These are phyloP conservation scores for Podila epigama DNA, from an alignment of 192 early-diverging fungal genomes.

Conservation along the genomic window DNA sequence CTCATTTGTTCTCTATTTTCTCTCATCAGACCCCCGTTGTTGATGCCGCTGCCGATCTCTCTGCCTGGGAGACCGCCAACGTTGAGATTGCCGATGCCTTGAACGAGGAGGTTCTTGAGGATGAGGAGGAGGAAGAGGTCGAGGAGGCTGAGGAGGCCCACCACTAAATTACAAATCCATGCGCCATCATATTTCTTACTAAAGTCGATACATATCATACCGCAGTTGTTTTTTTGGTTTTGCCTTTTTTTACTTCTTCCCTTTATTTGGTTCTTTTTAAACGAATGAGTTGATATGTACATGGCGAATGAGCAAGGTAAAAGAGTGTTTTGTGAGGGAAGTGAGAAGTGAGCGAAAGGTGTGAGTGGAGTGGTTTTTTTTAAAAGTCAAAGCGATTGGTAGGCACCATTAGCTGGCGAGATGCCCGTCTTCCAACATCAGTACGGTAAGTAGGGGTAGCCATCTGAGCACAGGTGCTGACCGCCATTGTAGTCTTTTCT, in stretches of 20 bases:
- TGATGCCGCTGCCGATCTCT: constrained; percentile 30
- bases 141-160: constrained; percentile 25
- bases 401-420: not conserved
- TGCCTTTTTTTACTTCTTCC: too few relatives aligned
- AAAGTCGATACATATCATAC: too few relatives aligned
- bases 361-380: not conserved
- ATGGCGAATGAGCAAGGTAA: too few relatives aligned
- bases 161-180: constrained; percentile 19
- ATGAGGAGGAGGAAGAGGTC: constrained; percentile 34
- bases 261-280: too few relatives aligned
- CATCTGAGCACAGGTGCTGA: not conserved
- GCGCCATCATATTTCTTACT: too few relatives aligned
- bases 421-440: not conserved
- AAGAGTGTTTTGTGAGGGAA: too few relatives aligned
- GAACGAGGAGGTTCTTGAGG: constrained; percentile 16
- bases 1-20: not conserved
- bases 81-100: constrained; percentile 23
- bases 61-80: constrained; percentile 37
- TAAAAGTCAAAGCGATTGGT: not conserved
- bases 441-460: not conserved
- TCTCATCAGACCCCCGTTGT: constrained; percentile 8
- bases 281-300: too few relatives aligned
- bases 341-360: too few relatives aligned
- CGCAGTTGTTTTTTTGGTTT: too few relatives aligned
- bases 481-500: not conserved